Evolutionary conservation across 2,329 filamentous ascomycete genomes (phyloP), one percentile per base, ranked within the genome.

Genomic region (Sporothrix humicola): DNA sequence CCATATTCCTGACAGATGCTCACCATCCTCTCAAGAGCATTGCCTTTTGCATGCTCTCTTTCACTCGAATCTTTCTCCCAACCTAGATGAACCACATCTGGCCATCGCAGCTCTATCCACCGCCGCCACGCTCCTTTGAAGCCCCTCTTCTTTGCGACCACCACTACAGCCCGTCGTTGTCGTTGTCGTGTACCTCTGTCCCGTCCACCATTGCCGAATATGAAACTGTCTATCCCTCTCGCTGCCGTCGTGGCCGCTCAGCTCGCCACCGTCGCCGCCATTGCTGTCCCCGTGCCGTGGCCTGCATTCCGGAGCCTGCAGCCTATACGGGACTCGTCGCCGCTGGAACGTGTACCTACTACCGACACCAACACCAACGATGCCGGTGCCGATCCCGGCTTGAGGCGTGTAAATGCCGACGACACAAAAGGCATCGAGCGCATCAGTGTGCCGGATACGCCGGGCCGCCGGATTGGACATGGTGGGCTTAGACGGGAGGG

Each of bases 51-150:
- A 56, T 23, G 56, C 37, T 37, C 5, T 31, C 44, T 20, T 2
- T 20, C 7, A 37, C 31, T 37, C 31, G 31, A 37, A 37, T 42
- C 50, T 69, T 26, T 54, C 44, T 42, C 42, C 52, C 69, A 61
- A 15, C 20, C 15, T 54, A 37, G 48, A 69, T 69, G 66, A 52
- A 9, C 54, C 65, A 48, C 23, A 63, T 73, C 44, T 66, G 46
- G 65, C 44, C 20, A 12, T 23, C 71, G 9, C 63, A 52, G 10
- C 54, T 46, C 4, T 31, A 69, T 1, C 46, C 46, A 10, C 26
- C 46, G 13, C 72, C 71, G 5, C 63, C 72, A 10, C 65, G 48
- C 20, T 73, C 72, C 44, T 70, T 69, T 63, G 72, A 73, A 69
- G 72, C 72, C 3, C 72, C 72, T 6, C 20, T 69, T 9, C 72